Percentiles rank a stretch among this genome's conserved stretches.
phyloP scores from a whole-genome alignment of 352 stramenopile genomes.

The Bremia lactucae region DNA sequence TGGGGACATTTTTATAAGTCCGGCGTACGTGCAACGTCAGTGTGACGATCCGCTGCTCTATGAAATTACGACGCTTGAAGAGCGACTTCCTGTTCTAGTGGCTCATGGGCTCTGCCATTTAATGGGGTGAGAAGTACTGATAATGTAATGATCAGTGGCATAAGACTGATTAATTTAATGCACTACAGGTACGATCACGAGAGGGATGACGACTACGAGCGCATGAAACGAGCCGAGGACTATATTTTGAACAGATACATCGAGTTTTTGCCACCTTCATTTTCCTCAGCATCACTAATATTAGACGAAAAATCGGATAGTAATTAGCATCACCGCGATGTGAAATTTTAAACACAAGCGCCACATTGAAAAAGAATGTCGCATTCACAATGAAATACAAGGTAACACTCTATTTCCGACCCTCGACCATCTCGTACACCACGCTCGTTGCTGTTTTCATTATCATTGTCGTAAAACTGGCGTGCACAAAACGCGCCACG shows the following conservation, averaged over 20 bases:
- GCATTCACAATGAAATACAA: background rate
- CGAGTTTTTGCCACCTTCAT: constrained; percentile 30
- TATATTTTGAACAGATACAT: constrained; percentile 49
- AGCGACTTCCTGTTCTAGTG: constrained; percentile 61
- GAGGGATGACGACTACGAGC: constrained; percentile 57
- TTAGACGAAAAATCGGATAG: constrained; percentile 1
- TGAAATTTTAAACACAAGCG: background rate
- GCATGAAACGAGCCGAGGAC: constrained; percentile 62
- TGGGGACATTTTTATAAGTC: constrained; percentile 77
- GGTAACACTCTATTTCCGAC: constrained; percentile 14
- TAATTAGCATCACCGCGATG: too few species aligned
- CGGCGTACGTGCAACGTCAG: constrained; percentile 63
- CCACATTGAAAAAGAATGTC: background rate
- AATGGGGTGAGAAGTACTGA: constrained; percentile 36
- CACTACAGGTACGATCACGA: constrained; percentile 70
- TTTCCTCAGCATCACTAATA: constrained; percentile 3
- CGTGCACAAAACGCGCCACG: constrained; percentile 52
- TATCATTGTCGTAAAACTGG: constrained; percentile 86
- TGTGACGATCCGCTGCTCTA: constrained; percentile 49
- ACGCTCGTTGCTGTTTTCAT: constrained; percentile 83
- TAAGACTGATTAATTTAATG: constrained; percentile 4
- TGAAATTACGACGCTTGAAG: constrained; percentile 44
- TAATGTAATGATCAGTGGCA: background rate
- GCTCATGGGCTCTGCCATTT: constrained; percentile 77
- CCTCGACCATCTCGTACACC: constrained; percentile 73